These are phyloP conservation scores for Phytophthora pinifolia DNA, from an alignment of 352 stramenopile species.

Conservation along the genomic window DNA sequence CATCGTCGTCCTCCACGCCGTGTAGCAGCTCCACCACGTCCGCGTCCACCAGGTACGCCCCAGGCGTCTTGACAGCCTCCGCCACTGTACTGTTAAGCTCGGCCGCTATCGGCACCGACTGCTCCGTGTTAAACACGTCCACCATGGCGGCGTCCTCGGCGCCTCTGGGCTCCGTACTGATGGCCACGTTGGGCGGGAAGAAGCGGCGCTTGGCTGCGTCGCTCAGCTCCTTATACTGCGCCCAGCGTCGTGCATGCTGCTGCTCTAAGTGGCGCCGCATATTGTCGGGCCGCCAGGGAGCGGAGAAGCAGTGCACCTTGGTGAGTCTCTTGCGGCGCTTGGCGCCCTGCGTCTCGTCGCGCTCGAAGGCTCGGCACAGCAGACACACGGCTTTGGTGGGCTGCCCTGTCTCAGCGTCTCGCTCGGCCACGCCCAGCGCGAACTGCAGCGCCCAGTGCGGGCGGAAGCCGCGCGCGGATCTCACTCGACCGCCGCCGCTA, in stretches of 20 bases:
- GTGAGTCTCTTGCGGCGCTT: constrained; percentile 28
- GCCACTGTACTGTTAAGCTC: constrained; percentile 7
- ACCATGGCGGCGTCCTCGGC: neutral
- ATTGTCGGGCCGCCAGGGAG: constrained; percentile 32
- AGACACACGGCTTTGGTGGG: constrained; percentile 23
- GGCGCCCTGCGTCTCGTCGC: constrained; percentile 23
- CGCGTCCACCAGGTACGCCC: constrained; percentile 18
- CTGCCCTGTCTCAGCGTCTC: constrained; percentile 5
- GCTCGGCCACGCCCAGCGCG: constrained; percentile 20
- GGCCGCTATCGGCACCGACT: neutral
- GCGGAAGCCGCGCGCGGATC: constrained; percentile 11
- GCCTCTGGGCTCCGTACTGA: constrained; percentile 2
- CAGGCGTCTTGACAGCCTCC: neutral
- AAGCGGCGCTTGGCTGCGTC: constrained; percentile 21
- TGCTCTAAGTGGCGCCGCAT: constrained; percentile 34
- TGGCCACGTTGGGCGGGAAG: constrained; percentile 21
- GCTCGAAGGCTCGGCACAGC: constrained; percentile 22
- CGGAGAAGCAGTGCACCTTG: constrained; percentile 27
- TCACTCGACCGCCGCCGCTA: too few species aligned
- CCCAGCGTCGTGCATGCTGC: constrained; percentile 26
- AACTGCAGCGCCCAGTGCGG: constrained; percentile 21
- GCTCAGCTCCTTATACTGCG: constrained; percentile 19
- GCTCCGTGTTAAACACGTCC: neutral
- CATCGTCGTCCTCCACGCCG: neutral
- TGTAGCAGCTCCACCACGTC: constrained; percentile 18